Evolutionary conservation across 1,284 basidiomycete genomes (phyloP), one percentile per base, ranked within the genome.

Genomic region (Rhodotorula sp.): DNA sequence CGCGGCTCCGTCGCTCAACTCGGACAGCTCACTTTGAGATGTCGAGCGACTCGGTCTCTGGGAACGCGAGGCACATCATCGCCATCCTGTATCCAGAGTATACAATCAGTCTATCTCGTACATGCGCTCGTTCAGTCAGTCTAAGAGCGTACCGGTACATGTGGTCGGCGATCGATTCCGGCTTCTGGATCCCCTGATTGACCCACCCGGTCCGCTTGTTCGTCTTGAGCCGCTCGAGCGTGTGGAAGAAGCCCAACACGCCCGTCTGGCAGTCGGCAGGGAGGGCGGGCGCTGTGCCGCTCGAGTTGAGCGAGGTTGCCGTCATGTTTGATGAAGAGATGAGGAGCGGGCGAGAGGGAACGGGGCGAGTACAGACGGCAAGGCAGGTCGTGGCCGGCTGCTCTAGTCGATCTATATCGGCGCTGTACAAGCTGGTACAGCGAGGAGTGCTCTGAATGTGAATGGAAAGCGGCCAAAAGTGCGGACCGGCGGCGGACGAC

Each of bases 161-260:
- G 79, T 98, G 95, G 80, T 98, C 95, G 6, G 93, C 89, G 72
- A 97, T 95, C 76, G 92, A 95, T 66, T 82, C 79, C n/a, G 58
- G 62, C 60, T 62, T 57, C 75, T 84, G 78, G 78, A 91, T 91
- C 58, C 89, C 86, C 77, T 91, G 85, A 73, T 93, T 86, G 37
- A 93, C 86, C 93, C 94, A 96, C 71, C 93, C 94, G 0, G 93
- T 95, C n/a, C 93, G 85, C 80, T 94, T 95, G 79, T 95, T 91
- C 0, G 91, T 92, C 91, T 96, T 96, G 54, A 96, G 83, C 76
- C 87, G 84, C 80, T 95, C 92, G 1, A 96, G 81, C 30, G 95
- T 83, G 79, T 96, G 93, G 70, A 96, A 88, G 80, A 95, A 95
- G 0, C 90, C 92, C 6, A 96, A 85, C 62, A 87, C 86, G 78